A percentile compares a stretch with the other conserved stretches of the same genome.
Conservation (phyloP, 2,329 filamentous ascomycete genomes). For the Alternaria hordeiaustralica region DNA sequence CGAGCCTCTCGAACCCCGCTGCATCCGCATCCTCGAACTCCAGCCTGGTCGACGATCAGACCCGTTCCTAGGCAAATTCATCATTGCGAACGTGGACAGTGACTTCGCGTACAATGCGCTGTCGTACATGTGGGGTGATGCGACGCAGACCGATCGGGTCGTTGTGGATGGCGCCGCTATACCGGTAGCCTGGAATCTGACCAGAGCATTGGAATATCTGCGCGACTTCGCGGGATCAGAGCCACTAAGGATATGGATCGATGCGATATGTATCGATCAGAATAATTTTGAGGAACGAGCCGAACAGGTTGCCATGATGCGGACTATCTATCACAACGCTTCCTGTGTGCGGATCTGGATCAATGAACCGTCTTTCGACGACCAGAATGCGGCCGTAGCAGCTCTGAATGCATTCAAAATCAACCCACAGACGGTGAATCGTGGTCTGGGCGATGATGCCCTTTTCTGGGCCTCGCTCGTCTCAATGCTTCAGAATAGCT, state of each 20-base stretch:
- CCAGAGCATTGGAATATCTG: background rate
- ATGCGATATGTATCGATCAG: background rate
- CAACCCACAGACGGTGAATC: rapidly evolving
- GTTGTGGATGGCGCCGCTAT: background rate
- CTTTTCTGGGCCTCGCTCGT: background rate
- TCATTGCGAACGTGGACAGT: background rate
- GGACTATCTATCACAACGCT: background rate
- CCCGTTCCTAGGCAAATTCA: background rate
- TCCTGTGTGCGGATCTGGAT: background rate
- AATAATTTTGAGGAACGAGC: background rate
- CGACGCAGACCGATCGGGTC: background rate
- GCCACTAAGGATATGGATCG: background rate
- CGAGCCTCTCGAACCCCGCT: background rate
- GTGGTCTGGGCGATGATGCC: background rate
- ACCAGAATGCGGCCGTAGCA: background rate
- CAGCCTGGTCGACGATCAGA: background rate
- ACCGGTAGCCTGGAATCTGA: background rate
- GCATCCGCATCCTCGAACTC: background rate
- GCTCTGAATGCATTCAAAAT: background rate
- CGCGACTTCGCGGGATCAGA: background rate
- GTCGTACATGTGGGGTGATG: background rate
- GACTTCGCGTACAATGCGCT: background rate
- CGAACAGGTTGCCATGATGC: background rate
- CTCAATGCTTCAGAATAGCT: background rate
- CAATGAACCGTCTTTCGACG: background rate